Evolutionary conservation across 1,284 basidiomycete genomes (phyloP).

Genomic region (Papiliotrema terrestris): DNA sequence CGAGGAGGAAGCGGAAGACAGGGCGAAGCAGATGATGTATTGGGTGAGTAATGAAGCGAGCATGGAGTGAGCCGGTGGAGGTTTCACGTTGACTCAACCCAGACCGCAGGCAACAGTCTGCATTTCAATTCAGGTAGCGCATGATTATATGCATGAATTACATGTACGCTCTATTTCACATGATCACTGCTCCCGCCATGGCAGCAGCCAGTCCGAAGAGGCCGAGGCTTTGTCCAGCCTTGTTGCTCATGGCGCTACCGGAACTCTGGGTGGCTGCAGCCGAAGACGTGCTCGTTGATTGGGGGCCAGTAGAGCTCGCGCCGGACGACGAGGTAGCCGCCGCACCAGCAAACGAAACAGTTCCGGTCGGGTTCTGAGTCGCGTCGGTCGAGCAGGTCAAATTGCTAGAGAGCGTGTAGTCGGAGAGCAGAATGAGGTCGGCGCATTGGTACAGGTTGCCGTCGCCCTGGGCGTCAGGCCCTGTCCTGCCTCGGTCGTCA

Average conservation of each 20-base stretch:
- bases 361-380: constrained; percentile 1
- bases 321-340: not conserved
- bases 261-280: not conserved
- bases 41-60: too few species aligned
- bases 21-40: too few species aligned
- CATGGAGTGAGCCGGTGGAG: too few species aligned
- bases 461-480: constrained; percentile 62
- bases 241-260: not conserved
- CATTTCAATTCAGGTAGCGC: too few species aligned
- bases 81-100: too few species aligned
- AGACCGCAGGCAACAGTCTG: too few species aligned
- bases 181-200: not conserved
- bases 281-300: constrained; percentile 1
- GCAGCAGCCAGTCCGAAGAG: not conserved
- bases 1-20: too few species aligned
- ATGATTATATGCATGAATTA: too few species aligned
- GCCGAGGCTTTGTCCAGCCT: not conserved
- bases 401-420: constrained; percentile 51
- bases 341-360: not conserved
- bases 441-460: constrained; percentile 69
- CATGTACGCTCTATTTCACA: not conserved
- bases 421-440: constrained; percentile 62
- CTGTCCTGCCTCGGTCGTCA: too few species aligned
- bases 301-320: constrained; percentile 4
- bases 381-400: constrained; percentile 49